These are phyloP conservation scores for Nadsonia starkeyi-henricii DNA, from an alignment of 1,139 yeast genomes.

Conservation along the genomic window DNA sequence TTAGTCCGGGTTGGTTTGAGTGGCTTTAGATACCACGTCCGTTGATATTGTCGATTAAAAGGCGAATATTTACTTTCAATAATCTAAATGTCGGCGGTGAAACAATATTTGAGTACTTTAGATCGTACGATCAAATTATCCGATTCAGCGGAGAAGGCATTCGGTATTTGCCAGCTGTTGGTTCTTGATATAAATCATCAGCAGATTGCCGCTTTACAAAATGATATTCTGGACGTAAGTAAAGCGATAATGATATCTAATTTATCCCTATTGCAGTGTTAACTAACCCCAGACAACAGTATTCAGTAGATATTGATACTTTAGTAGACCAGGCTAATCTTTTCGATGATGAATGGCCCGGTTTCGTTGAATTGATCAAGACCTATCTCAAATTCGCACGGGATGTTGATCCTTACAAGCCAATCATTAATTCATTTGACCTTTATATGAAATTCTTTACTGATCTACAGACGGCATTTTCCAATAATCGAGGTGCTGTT, in stretches of 20 bases:
- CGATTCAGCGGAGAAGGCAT: not conserved
- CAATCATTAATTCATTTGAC: constrained; percentile 40
- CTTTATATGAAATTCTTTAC: constrained; percentile 38
- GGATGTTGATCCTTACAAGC: constrained; percentile 48
- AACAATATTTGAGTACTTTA: not conserved
- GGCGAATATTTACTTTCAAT: too few species aligned
- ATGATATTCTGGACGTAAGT: not conserved
- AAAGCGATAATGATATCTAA: too few species aligned
- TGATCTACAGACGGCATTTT: constrained; percentile 45
- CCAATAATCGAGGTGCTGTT: constrained; percentile 38
- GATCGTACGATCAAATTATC: not conserved
- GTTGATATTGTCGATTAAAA: too few species aligned
- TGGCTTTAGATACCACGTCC: too few species aligned
- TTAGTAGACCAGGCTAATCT: constrained; percentile 27
- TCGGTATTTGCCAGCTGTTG: not conserved
- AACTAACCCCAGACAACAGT: not conserved
- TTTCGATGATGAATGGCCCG: constrained; percentile 34
- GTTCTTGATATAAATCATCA: not conserved
- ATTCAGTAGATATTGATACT: constrained; percentile 8
- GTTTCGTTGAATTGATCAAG: constrained; percentile 37
- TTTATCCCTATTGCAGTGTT: too few species aligned
- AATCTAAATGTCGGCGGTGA: not conserved
- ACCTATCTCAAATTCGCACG: constrained; percentile 39
- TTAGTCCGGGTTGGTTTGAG: too few species aligned
- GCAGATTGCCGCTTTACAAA: not conserved